Evolutionary conservation across 345 rosid species (phyloP).

Genomic region (Clausena lansium): DNA sequence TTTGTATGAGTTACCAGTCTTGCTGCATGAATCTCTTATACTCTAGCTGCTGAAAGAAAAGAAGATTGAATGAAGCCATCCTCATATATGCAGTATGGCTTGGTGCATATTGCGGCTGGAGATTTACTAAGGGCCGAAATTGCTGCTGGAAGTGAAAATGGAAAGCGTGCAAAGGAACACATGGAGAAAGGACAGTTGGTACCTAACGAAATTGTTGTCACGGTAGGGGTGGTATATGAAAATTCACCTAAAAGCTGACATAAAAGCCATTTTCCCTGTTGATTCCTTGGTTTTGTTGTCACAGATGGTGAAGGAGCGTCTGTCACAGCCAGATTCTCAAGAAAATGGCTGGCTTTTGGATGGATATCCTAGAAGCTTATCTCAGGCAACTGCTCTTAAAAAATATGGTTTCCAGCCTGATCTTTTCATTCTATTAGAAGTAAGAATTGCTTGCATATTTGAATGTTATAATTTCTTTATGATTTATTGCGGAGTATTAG

Average conservation of each 20-base stretch:
- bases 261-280: constrained; percentile 13
- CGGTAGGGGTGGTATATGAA: constrained; percentile 35
- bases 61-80: constrained; percentile 28
- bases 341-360: constrained; percentile 95
- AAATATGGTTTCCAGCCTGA: constrained; percentile 69
- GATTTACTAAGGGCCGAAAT: constrained; percentile 82
- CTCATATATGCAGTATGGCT: constrained; percentile 72
- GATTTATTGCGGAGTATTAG: not conserved
- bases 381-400: constrained; percentile 82
- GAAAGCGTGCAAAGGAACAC: constrained; percentile 69
- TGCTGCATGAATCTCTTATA: constrained; percentile 14
- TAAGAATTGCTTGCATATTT: constrained; percentile 29
- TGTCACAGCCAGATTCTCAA: constrained; percentile 65
- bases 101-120: constrained; percentile 93
- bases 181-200: constrained; percentile 89
- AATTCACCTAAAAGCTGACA: not conserved
- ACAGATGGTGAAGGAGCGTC: constrained; percentile 87
- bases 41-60: constrained; percentile 13
- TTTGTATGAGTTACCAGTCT: not conserved
- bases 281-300: constrained; percentile 20
- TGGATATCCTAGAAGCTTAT: constrained; percentile 92
- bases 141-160: constrained; percentile 80
- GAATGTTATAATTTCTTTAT: not conserved
- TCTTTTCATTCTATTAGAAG: constrained; percentile 81
- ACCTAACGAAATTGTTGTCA: constrained; percentile 74